A percentile compares a stretch with the other conserved stretches of the same genome.
These are phyloP conservation scores for Termitomyces sp. DNA, from an alignment of 768 basidiomycete species.

Conservation along the genomic window DNA sequence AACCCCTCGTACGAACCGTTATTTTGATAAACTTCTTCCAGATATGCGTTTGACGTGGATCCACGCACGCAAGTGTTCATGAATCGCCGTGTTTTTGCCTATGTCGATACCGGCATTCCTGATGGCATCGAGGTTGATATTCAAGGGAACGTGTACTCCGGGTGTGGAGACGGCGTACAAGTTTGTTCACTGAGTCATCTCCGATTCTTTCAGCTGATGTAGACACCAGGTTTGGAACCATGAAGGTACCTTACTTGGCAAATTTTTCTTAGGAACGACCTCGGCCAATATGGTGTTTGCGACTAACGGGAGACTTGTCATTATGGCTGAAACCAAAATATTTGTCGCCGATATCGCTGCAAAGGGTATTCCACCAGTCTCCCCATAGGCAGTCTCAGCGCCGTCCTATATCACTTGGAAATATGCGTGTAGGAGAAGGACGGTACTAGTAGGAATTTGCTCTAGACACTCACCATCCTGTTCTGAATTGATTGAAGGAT, in stretches of 20 bases:
- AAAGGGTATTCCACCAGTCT: slow-evolving; percentile 18
- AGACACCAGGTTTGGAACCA: slow-evolving; percentile 45
- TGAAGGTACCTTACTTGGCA: slow-evolving; percentile 56
- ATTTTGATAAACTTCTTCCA: slow-evolving; percentile 19
- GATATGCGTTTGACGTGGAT: slow-evolving; percentile 70
- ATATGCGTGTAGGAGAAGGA: background rate
- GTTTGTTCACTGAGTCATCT: slow-evolving; percentile 25
- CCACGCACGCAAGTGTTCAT: slow-evolving; percentile 45
- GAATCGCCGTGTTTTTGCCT: slow-evolving; percentile 68
- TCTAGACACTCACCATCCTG: too few relatives aligned
- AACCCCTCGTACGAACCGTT: background rate
- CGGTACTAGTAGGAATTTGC: too few relatives aligned
- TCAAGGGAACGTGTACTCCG: slow-evolving; percentile 63
- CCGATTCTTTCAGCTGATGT: background rate
- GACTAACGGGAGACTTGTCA: slow-evolving; percentile 36
- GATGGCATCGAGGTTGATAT: slow-evolving; percentile 68
- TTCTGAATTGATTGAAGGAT: too few relatives aligned
- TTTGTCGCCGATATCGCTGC: slow-evolving; percentile 45
- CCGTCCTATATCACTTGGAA: too few relatives aligned
- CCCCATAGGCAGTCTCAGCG: background rate
- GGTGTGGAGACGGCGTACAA: slow-evolving; percentile 67
- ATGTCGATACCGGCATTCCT: slow-evolving; percentile 58
- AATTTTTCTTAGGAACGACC: slow-evolving; percentile 50
- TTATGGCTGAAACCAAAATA: slow-evolving; percentile 45
- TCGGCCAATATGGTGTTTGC: slow-evolving; percentile 48